phyloP scores from a whole-genome alignment of 2,329 filamentous ascomycete genomes.

The Paraphoma sp. region DNA sequence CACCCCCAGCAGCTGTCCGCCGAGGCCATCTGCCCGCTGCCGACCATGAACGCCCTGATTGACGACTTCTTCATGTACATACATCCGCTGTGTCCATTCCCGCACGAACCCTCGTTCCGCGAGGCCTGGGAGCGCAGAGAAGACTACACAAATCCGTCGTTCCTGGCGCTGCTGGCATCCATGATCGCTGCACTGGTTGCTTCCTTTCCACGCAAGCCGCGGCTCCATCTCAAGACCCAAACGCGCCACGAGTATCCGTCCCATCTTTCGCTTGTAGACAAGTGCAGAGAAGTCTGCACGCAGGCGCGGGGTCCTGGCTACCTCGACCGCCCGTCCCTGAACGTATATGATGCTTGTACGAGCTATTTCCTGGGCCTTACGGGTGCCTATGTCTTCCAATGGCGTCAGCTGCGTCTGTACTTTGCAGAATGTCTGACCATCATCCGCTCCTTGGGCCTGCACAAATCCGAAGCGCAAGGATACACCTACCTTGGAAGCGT shows the following conservation, averaged over 20 bases:
- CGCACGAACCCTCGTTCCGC: slow-evolving; percentile 79
- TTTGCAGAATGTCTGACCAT: slow-evolving; percentile 75
- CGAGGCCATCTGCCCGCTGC: slow-evolving; percentile 74
- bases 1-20: slow-evolving; percentile 59
- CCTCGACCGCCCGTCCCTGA: slow-evolving; percentile 61
- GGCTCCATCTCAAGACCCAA: slow-evolving; percentile 72
- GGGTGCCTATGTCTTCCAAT: slow-evolving; percentile 72
- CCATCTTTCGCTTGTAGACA: slow-evolving; percentile 72
- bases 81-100: slow-evolving; percentile 77
- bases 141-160: slow-evolving; percentile 70
- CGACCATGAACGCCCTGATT: slow-evolving; percentile 71
- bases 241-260: slow-evolving; percentile 71
- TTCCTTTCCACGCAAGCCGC: slow-evolving; percentile 75
- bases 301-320: slow-evolving; percentile 68
- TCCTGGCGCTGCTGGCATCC: slow-evolving; percentile 73
- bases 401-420: slow-evolving; percentile 71
- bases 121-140: slow-evolving; percentile 71
- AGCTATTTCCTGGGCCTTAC: slow-evolving; percentile 77
- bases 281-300: slow-evolving; percentile 73
- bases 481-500: slow-evolving; percentile 48
- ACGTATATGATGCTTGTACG: slow-evolving; percentile 70
- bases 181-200: slow-evolving; percentile 78
- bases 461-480: slow-evolving; percentile 59
- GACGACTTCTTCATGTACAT: slow-evolving; percentile 87
- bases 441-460: slow-evolving; percentile 70